A percentile compares a stretch with the other conserved stretches of the same genome.
These are phyloP conservation scores for Colletotrichum gloeosporioides DNA, from an alignment of 2,329 filamentous ascomycete genomes.

Conservation along the genomic window DNA sequence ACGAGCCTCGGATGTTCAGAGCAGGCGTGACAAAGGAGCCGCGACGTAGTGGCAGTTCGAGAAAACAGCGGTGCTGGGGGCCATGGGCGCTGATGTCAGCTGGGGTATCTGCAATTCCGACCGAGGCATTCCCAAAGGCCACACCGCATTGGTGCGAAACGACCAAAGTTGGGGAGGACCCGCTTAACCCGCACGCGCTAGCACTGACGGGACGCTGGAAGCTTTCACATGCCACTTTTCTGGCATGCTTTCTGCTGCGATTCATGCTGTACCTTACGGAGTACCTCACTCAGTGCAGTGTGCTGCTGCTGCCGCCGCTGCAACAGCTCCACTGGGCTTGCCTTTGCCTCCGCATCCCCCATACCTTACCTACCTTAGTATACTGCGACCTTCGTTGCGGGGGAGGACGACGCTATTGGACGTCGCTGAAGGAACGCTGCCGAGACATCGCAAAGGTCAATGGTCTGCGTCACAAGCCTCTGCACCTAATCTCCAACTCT, in stretches of 20 bases:
- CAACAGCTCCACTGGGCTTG: neutral
- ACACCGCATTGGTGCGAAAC: slow-evolving; percentile 20
- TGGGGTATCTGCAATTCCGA: neutral
- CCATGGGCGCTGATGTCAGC: slow-evolving; percentile 20
- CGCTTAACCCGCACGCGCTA: neutral
- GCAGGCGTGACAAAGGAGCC: neutral
- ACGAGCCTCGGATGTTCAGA: slow-evolving; percentile 19
- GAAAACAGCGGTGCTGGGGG: neutral
- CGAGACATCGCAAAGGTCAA: neutral
- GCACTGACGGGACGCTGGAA: neutral
- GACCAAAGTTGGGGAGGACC: neutral
- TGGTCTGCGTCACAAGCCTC: slow-evolving; percentile 15
- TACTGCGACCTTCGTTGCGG: neutral
- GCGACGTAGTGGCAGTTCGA: neutral
- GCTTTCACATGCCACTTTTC: slow-evolving; percentile 16
- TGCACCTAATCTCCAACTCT: slow-evolving; percentile 6
- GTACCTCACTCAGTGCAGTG: neutral
- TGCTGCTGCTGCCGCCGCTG: neutral
- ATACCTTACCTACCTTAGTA: neutral
- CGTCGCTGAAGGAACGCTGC: neutral
- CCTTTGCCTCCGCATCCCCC: slow-evolving; percentile 13
- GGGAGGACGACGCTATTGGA: slow-evolving; percentile 1
- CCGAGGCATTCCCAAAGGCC: slow-evolving; percentile 17
- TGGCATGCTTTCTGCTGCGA: neutral
- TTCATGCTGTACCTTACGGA: neutral